Base-by-base conservation (phyloP, 2,329 filamentous ascomycete genomes). In the Ceratocystis variospora region DNA sequence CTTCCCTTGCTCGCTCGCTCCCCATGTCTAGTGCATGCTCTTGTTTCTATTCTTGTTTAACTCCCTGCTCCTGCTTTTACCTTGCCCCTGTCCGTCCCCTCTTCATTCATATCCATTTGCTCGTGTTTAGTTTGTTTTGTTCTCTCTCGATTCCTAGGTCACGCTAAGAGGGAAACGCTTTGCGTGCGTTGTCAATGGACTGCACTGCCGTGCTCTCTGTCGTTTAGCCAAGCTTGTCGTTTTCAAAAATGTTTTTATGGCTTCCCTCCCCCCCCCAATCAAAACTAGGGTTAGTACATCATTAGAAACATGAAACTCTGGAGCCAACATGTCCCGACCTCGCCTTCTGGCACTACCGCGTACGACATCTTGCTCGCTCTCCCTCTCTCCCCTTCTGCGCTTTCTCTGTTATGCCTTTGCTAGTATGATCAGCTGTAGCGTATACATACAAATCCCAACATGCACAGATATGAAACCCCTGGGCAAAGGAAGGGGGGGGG, bases 391-490 rank as follows among this genome's bases (percentile, higher is more conserved):
- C 46, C 5, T 8, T 50, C 46, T 10, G 33, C 33, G 10, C 10
- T 22, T 19, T n/a, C n/a, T n/a, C 46, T 50, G 6, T 50, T 50
- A 22, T n/a, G 22, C 46, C 46, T 22, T 48, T 57, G 25, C 53
- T 31, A 31, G 7, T 6, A 15, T 17, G 25, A 57, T 28, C 25
- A 57, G 25, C 22, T 31, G 25, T 5, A 31, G 25, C 53, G 33
- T 10, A 57, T 15, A 15, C 53, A 57, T 57, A 57, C 53, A 28
- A 37, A 37, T 37, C 17, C 2, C 8, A 57, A 31, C 25, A 31
- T 22, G 53, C 22, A 57, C 53, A 57, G 53, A 57, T 57, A 25
- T 31, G 22, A 57, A 57, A 31, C 53, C 53, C 53, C 53, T 57
- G 53, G 25, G 22, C 33, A 37, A 37, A 57, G 22, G 22, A 22